A percentile compares a stretch with the other conserved stretches of the same genome.
Evolutionary conservation across 176 grass and related monocot species (phyloP).

Genomic region (Echinochloa phyllopogon): DNA sequence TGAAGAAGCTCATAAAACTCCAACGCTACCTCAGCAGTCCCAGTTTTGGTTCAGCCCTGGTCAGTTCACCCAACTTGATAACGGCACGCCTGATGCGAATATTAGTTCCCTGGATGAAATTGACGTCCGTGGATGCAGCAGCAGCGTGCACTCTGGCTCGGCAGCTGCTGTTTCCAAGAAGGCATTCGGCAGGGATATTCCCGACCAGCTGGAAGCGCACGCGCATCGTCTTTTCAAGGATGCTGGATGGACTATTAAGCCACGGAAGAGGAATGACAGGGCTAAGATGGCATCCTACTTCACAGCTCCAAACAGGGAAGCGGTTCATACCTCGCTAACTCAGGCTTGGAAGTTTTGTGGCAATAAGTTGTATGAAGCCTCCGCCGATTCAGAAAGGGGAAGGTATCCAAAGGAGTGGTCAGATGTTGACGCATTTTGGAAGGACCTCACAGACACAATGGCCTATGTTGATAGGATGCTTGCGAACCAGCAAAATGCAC

Average conservation of each 20-base stretch:
- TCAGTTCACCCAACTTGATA: conserved; percentile 39
- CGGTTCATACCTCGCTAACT: conserved; percentile 80
- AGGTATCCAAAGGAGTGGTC: conserved; percentile 75
- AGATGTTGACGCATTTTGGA: conserved; percentile 86
- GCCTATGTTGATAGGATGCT: conserved; percentile 60
- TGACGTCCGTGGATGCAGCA: conserved; percentile 46
- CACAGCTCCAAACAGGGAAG: conserved; percentile 70
- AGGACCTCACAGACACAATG: conserved; percentile 79
- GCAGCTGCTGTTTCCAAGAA: conserved; percentile 48
- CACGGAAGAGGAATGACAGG: conserved; percentile 89
- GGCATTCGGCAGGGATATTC: conserved; percentile 76
- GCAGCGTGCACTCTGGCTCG: conserved; percentile 35
- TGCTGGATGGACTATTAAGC: conserved; percentile 89
- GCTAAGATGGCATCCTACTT: conserved; percentile 90
- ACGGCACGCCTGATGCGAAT: conserved; percentile 28
- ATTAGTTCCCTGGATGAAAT: conserved; percentile 44
- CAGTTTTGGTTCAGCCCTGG: conserved; percentile 40
- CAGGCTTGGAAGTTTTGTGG: conserved; percentile 92
- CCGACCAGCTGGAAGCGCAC: conserved; percentile 76
- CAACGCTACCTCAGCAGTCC: conserved; percentile 38
- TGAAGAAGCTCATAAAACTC: conserved; percentile 21
- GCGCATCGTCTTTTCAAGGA: conserved; percentile 81
- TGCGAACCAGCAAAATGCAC: conserved; percentile 35
- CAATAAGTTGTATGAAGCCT: conserved; percentile 60
- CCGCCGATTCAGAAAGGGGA: conserved; percentile 41